Base-by-base conservation (phyloP, 163 green algal species). In the Trebouxia gelatinosa region DNA sequence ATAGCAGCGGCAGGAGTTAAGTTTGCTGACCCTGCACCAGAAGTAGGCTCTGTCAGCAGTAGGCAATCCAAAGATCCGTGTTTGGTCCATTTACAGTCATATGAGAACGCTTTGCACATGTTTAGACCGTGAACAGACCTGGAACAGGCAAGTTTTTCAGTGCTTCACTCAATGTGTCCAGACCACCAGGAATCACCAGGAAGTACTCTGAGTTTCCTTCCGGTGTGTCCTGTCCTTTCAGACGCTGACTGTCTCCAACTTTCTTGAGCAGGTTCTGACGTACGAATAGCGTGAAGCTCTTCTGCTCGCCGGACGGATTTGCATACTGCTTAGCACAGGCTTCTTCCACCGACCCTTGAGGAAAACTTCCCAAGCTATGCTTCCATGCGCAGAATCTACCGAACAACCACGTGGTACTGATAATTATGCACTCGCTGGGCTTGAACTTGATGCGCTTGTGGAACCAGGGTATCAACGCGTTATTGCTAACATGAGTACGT, bases 231-330 rank as follows among this genome's bases (percentile, higher is more conserved):
- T 76, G 68, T 16, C 68, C 68, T 39, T 76, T 76, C 40, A 76
- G 23, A 16, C 68, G 68, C 68, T 76, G 43, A 28, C 68, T 76
- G 28, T 76, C 68, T 4, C 43, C 68, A 34, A 76, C 29, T 17
- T 31, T 59, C 40, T 76, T 76, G 9, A 76, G 21, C n/a, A 76
- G 32, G 43, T 76, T 62, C 29, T 76, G 68, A 28, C 68, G 61
- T 39, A 76, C 21, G 68, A 76, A 76, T 6, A 76, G 68, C 4
- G 68, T 76, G 68, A 76, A 76, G 68, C 68, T 76, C 28, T 76
- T 76, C 31, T 61, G 43, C 68, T 76, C 68, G n/a, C 68, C 68
- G 13, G 40, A 62, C 21, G 68, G 68, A 19, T 62, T 76, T 39
- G 68, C 43, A 29, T 76, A 76, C 28, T 61, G 46, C n/a, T 16